Percentiles rank a stretch among this genome's conserved stretches.
Conservation (phyloP, 2,329 filamentous ascomycete species). For the Colletotrichum endophyticum region DNA sequence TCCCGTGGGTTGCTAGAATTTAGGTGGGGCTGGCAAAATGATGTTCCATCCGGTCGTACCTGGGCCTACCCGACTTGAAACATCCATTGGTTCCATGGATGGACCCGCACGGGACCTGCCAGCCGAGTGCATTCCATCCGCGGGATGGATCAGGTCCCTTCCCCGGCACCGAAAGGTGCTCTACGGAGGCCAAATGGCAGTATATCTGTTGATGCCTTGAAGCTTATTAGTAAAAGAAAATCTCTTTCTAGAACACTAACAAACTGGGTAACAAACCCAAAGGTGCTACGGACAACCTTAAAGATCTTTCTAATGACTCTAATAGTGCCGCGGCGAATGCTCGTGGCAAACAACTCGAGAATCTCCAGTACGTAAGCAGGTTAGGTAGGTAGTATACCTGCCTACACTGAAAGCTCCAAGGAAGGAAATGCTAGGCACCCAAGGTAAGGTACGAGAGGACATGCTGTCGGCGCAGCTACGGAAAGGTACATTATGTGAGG, state of each 20-base stretch:
- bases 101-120: background rate
- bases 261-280: no score
- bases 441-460: background rate
- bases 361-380: background rate
- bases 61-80: no score
- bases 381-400: background rate
- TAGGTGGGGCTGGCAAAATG: slow-evolving; percentile 1
- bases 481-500: background rate
- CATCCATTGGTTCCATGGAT: background rate
- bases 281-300: background rate
- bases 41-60: slow-evolving; percentile 9
- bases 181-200: no score
- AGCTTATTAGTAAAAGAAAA: no score
- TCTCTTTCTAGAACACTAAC: no score
- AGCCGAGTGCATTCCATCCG: background rate
- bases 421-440: background rate
- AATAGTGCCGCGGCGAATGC: background rate
- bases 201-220: no score
- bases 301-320: background rate
- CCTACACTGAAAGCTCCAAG: background rate
- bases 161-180: no score
- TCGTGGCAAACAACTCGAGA: background rate
- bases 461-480: background rate
- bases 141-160: background rate
- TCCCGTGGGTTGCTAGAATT: background rate